A percentile compares a stretch with the other conserved stretches of the same genome.
Evolutionary conservation across 176 grass and related monocot species (phyloP).

Genomic region (Musa schizocarpa): DNA sequence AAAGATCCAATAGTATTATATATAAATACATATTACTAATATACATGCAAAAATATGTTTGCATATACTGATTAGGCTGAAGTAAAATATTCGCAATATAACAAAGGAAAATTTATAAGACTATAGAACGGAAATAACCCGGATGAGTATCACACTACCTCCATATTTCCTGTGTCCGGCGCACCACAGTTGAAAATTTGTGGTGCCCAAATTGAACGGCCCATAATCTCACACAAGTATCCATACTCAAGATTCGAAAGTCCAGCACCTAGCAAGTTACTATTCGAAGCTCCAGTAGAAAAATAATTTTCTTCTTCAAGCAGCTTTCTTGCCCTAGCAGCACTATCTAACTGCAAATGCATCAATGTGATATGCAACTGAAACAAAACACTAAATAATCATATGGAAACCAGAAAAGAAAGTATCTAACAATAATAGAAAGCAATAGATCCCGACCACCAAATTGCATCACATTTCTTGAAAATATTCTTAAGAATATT

Average conservation of each 20-base stretch:
- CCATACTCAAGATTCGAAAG: conserved; percentile 97
- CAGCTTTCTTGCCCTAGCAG: conserved; percentile 70
- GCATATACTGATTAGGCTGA: not conserved
- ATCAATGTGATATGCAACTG: conserved; percentile 20
- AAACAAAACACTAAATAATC: not conserved
- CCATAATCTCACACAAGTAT: conserved; percentile 96
- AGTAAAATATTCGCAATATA: not conserved
- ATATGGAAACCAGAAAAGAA: conserved; percentile 1
- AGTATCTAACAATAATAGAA: conserved; percentile 5
- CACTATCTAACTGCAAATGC: conserved; percentile 78
- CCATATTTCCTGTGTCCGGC: conserved; percentile 95
- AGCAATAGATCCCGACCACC: not conserved
- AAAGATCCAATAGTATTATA: too few relatives aligned
- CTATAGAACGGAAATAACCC: not conserved
- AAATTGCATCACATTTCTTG: not conserved
- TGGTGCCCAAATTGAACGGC: conserved; percentile 78
- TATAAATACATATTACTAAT: too few relatives aligned
- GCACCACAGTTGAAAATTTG: conserved; percentile 95
- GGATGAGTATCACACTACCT: conserved; percentile 31
- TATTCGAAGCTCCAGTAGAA: conserved; percentile 30
- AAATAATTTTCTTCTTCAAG: conserved; percentile 30
- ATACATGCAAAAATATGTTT: too few relatives aligned
- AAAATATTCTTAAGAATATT: not conserved
- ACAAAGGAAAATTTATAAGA: not conserved
- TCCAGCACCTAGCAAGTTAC: conserved; percentile 63